phyloP scores from a whole-genome alignment of 2,329 filamentous ascomycete species.

The Fusarium succisae region DNA sequence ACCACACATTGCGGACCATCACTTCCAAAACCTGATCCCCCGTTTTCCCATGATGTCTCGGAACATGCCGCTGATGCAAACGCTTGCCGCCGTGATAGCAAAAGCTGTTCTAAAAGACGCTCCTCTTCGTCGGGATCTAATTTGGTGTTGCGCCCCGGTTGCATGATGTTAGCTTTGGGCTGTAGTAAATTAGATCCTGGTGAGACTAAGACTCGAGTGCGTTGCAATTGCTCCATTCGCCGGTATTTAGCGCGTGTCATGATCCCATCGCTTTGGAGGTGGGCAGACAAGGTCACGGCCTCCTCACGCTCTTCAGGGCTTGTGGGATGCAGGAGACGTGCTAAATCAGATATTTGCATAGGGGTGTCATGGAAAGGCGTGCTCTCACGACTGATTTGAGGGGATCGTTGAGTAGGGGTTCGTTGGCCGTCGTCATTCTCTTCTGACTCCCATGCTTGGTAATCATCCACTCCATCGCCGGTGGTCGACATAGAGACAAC shows the following conservation, averaged over 20 bases:
- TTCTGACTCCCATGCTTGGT: slow-evolving; percentile 59
- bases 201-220: slow-evolving; percentile 67
- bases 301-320: slow-evolving; percentile 82
- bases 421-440: slow-evolving; percentile 62
- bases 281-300: slow-evolving; percentile 81
- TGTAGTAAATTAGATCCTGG: slow-evolving; percentile 40
- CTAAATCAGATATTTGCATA: slow-evolving; percentile 74
- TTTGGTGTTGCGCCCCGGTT: slow-evolving; percentile 46
- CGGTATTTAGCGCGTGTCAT: slow-evolving; percentile 85
- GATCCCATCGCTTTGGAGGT: slow-evolving; percentile 75
- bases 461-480: slow-evolving; percentile 55
- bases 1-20: slow-evolving; percentile 89
- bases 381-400: slow-evolving; percentile 56
- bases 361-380: slow-evolving; percentile 70
- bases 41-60: slow-evolving; percentile 68
- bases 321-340: slow-evolving; percentile 82
- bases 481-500: slow-evolving; percentile 69
- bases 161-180: slow-evolving; percentile 10
- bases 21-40: slow-evolving; percentile 75
- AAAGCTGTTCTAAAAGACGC: slow-evolving; percentile 67
- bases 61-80: slow-evolving; percentile 15
- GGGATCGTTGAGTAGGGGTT: slow-evolving; percentile 78
- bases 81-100: slow-evolving; percentile 60
- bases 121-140: slow-evolving; percentile 68
- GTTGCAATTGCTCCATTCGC: slow-evolving; percentile 72